phyloP scores from a whole-genome alignment of 139 green algal genomes.

The Pleodorina starrii region DNA sequence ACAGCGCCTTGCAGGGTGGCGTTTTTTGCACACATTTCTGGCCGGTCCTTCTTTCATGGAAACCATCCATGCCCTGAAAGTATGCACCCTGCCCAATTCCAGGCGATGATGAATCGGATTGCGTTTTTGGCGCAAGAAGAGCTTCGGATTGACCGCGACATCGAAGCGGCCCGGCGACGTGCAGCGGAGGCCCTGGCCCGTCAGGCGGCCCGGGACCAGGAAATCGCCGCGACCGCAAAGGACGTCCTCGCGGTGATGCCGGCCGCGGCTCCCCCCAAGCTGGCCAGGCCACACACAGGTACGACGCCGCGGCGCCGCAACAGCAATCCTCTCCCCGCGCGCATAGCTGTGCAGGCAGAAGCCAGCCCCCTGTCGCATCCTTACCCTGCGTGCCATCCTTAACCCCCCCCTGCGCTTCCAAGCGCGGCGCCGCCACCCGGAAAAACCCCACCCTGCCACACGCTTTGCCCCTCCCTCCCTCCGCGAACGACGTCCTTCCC shows the following conservation, averaged over 20 bases:
- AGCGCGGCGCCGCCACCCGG: too few species aligned
- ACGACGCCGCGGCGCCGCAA: neutral
- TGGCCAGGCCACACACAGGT: constrained; percentile 38
- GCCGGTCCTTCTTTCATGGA: neutral
- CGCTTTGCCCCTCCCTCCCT: neutral
- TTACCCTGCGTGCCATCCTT: too few species aligned
- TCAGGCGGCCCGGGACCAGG: constrained; percentile 17
- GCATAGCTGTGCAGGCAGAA: too few species aligned
- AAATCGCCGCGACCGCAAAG: constrained; percentile 22
- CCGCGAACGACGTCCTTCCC: too few species aligned
- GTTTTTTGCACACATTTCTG: neutral
- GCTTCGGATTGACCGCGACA: constrained; percentile 38
- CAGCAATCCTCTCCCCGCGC: too few species aligned
- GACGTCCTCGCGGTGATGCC: constrained; percentile 41
- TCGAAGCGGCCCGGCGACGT: neutral
- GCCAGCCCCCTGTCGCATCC: neutral
- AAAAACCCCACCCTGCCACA: too few species aligned
- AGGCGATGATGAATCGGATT: constrained; percentile 52
- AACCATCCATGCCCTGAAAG: too few species aligned
- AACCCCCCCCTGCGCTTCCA: too few species aligned
- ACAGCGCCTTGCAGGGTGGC: too few species aligned
- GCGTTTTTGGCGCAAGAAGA: constrained; percentile 48
- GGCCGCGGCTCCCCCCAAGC: neutral
- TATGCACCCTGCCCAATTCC: too few species aligned
- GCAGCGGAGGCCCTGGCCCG: constrained; percentile 32